phyloP scores from a whole-genome alignment of 1,284 basidiomycete species.

The Rhodotorula sp. region DNA sequence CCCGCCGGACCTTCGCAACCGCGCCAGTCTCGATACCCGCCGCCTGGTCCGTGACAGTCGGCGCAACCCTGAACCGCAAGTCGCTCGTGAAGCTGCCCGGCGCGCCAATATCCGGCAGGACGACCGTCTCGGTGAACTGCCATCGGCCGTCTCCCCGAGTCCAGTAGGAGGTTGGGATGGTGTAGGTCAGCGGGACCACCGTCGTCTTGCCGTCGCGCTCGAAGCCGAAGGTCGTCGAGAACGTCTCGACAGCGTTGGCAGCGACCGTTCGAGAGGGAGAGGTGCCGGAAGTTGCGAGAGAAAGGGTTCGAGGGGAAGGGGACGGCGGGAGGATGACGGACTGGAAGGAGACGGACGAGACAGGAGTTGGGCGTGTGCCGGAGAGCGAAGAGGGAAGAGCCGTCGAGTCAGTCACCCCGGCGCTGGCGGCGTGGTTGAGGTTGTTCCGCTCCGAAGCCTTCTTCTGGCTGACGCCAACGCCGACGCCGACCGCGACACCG shows the following conservation, averaged over 20 bases:
- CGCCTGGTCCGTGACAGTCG: constrained; percentile 4
- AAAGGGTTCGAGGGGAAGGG: background rate
- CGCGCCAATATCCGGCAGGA: constrained; percentile 12
- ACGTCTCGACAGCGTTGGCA: background rate
- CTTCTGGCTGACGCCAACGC: constrained; percentile 23
- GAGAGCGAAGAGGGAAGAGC: constrained; percentile 3
- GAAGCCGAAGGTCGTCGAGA: constrained; percentile 29
- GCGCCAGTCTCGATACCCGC: background rate
- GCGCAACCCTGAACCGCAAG: constrained; percentile 29
- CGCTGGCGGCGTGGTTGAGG: background rate
- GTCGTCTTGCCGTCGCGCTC: constrained; percentile 15
- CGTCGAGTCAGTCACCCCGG: background rate
- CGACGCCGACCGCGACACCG: constrained; percentile 25
- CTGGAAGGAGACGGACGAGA: too few relatives aligned
- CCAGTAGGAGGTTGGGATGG: constrained; percentile 25
- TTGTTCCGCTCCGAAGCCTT: background rate
- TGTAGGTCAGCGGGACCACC: constrained; percentile 31
- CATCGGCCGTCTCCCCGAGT: constrained; percentile 27
- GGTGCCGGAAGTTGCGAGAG: background rate
- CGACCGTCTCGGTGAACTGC: constrained; percentile 36
- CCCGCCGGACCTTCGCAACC: too few relatives aligned
- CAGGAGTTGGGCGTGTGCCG: too few relatives aligned
- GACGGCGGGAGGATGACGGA: background rate
- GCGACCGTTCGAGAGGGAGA: background rate
- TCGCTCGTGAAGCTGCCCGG: constrained; percentile 24